Conservation (phyloP, 2,329 filamentous ascomycete genomes). For the Talaromyces sp. region DNA sequence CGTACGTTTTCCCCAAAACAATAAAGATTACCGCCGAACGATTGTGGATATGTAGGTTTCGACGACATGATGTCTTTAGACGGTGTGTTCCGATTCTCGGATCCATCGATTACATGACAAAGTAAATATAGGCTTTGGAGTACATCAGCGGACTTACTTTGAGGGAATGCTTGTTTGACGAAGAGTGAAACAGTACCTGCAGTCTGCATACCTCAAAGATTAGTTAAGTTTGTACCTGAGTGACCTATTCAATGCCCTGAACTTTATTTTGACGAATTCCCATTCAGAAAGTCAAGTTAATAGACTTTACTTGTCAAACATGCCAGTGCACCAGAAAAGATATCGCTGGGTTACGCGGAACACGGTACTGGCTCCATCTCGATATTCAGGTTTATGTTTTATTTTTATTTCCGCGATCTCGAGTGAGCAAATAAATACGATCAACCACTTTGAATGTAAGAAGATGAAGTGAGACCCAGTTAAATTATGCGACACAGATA, state of each 20-base stretch:
- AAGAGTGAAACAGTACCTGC: background rate
- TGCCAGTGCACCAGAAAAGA: background rate
- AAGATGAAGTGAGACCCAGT: too few species aligned
- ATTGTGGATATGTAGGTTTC: slow-evolving; percentile 3
- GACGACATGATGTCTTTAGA: background rate
- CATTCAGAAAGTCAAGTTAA: too few species aligned
- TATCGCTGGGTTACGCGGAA: too few species aligned
- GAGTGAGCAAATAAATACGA: background rate
- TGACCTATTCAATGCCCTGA: background rate
- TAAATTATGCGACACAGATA: too few species aligned
- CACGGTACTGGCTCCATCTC: too few species aligned
- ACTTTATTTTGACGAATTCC: too few species aligned
- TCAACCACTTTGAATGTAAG: too few species aligned
- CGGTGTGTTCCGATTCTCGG: background rate
- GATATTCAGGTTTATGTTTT: too few species aligned
- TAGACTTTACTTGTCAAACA: background rate
- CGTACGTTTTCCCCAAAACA: background rate
- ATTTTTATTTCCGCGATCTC: background rate
- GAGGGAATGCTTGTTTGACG: background rate
- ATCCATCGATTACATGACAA: background rate
- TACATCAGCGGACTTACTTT: slow-evolving; percentile 6
- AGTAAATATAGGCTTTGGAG: background rate
- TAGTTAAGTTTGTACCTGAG: background rate
- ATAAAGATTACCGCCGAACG: background rate
- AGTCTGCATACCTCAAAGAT: background rate